phyloP scores from a whole-genome alignment of 345 rosid species.

The Reutealis trisperma region DNA sequence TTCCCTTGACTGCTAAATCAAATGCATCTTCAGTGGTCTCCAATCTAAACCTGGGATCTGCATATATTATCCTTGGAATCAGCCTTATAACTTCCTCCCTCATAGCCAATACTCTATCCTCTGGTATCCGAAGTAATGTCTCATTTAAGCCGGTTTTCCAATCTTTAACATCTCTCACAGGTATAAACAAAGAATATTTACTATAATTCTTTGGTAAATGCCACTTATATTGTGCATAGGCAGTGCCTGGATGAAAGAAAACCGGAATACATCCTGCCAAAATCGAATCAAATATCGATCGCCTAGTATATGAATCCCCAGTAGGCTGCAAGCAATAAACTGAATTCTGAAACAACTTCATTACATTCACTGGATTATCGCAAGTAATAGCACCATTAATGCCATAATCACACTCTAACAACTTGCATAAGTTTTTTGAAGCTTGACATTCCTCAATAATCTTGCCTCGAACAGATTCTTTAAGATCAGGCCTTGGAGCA shows the following conservation, averaged over 20 bases:
- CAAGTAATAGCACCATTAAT: conserved; percentile 24
- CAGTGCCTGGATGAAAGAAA: conserved; percentile 29
- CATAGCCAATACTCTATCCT: conserved; percentile 18
- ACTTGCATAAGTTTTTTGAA: conserved; percentile 23
- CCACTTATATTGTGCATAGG: conserved; percentile 32
- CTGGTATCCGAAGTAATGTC: conserved; percentile 18
- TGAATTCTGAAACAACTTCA: conserved; percentile 28
- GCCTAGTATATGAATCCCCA: conserved; percentile 33
- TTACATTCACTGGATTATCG: conserved; percentile 28
- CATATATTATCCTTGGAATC: conserved; percentile 29
- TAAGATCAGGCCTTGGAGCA: conserved; percentile 30
- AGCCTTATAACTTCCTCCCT: conserved; percentile 27
- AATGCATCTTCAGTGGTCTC: conserved; percentile 27
- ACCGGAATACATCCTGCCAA: conserved; percentile 35
- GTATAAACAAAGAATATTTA: conserved; percentile 26
- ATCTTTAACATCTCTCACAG: conserved; percentile 19
- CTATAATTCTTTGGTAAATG: conserved; percentile 26
- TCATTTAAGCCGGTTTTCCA: conserved; percentile 27
- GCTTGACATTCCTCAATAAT: conserved; percentile 29
- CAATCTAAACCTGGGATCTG: conserved; percentile 24
- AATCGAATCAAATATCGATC: conserved; percentile 28
- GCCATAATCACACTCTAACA: conserved; percentile 26
- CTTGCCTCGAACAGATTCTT: conserved; percentile 23
- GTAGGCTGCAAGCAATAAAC: conserved; percentile 32
- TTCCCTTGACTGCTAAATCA: conserved; percentile 34